Evolutionary conservation across 2,329 filamentous ascomycete species (phyloP), one percentile per base, ranked within the genome.

Genomic region (Malbranchea cinnamomea): DNA sequence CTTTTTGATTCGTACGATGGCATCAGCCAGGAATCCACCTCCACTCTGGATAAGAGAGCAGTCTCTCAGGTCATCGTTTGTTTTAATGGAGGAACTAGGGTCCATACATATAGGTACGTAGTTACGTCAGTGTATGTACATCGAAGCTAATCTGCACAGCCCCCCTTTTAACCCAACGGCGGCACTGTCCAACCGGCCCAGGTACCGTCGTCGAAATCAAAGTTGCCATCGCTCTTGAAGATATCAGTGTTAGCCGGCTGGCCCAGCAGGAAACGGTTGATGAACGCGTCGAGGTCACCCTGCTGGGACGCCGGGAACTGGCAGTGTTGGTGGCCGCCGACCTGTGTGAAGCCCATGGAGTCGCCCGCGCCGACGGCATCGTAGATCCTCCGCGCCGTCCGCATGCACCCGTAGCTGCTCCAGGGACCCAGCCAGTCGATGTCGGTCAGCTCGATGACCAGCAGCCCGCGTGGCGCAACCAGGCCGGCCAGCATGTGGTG

Each of bases 401-500:
- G 64, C 67, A 70, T 71, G 52, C 66, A 71, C 28, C 58, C 67
- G 15, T 64, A 69, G 10, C 65, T 70, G 32, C 62, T 62, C 34
- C 67, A 62, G 28, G 63, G 65, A 21, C 68, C 67, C 31, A 71
- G 59, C 68, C 67, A 73, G 51, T 71, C 66, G 39, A 57, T 57
- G 14, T 62, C 63, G 41, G 68, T 62, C 44, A 71, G 73, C 54
- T 72, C 68, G 26, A 68, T 63, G 17, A 65, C 59, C 28, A 65
- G 54, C 25, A 72, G 54, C 4, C 67, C 67, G 21, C 68, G 59
- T 17, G 68, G 68, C 2, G 67, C 67, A 22, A 69, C 56, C 36
- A 73, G 53, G 16, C 61, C 68, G 7, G 67, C 67, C 11, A 72
- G 56, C 46, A 67, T 51, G 50, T 74, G 68, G 50, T 73, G 68